Evolutionary conservation across 2,329 filamentous ascomycete species (phyloP), one percentile per base, ranked within the genome.

Genomic region (Microthyrium microscopicum): DNA sequence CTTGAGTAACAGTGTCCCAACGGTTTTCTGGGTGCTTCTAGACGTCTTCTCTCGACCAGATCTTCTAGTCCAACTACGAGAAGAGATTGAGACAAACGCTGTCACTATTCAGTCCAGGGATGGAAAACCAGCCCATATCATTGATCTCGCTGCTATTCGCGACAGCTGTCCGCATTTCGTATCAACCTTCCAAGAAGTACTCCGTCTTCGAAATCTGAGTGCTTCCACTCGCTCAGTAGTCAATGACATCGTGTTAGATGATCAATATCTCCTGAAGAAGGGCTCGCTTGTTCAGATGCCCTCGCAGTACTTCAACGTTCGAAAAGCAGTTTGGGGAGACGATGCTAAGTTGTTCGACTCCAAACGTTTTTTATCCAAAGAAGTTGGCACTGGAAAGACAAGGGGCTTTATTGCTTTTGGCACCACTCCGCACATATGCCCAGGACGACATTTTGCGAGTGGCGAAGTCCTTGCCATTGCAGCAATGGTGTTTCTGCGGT

Each of bases 1-100:
- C n/a, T 41, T 59, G 0, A 47, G 48, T 7, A 60, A 60, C 35
- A 53, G 52, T 0, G 44, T 52, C 1, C 57, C 57, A 0, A 47
- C 55, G 1, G 37, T 44, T 0, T 61, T 56, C 42, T 60, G 57
- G 55, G 39, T 47, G 1, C 26, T 60, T 4, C 55, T 43, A 30
- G 52, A 59, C 12, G 27, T 60, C 0, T 55, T 44, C 38, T 54
- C 52, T 3, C 47, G 52, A 1, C 51, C 55, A 1, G 36, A 44
- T 3, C 29, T 57, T 1, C 43, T 58, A 0, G 26, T 40, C 1
- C 46, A 46, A 6, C 38, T 58, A 2, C 47, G 55, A 0, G 27
- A 50, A 1, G 56, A 60, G 35, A 34, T 59, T 2, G 33, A 32
- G 4, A 29, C 21, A 3, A 46, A 52, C 8, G 18, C 24, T 5